Conservation (phyloP, 768 basidiomycete species). For the Boletales sp. region DNA sequence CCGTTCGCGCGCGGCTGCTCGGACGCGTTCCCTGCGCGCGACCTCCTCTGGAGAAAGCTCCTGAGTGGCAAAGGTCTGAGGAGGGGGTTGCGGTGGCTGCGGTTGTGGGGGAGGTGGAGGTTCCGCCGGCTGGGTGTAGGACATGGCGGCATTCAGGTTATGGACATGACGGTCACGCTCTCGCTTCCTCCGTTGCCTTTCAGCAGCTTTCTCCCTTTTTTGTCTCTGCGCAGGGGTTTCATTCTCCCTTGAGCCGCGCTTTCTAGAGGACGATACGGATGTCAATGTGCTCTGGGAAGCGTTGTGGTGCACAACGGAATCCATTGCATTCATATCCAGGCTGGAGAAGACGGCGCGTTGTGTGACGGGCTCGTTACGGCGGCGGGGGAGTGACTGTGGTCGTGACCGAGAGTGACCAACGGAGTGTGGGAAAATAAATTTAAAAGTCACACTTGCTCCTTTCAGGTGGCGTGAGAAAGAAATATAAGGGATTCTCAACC, state of each 20-base stretch:
- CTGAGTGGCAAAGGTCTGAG: slow-evolving; percentile 25
- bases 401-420: slow-evolving; percentile 32
- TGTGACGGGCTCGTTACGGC: slow-evolving; percentile 35
- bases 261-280: slow-evolving; percentile 38
- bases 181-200: slow-evolving; percentile 79
- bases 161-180: slow-evolving; percentile 58
- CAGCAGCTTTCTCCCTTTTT: slow-evolving; percentile 85
- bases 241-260: slow-evolving; percentile 59
- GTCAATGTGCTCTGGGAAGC: slow-evolving; percentile 31
- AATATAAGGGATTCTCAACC: too few relatives aligned
- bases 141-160: slow-evolving; percentile 39
- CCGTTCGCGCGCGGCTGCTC: slow-evolving; percentile 73
- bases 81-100: slow-evolving; percentile 26
- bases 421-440: slow-evolving; percentile 8
- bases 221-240: slow-evolving; percentile 69
- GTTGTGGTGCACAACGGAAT: slow-evolving; percentile 31
- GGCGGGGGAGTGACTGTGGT: slow-evolving; percentile 32
- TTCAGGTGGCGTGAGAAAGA: slow-evolving; percentile 23
- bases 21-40: slow-evolving; percentile 64
- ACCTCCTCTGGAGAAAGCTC: slow-evolving; percentile 61
- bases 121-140: slow-evolving; percentile 34
- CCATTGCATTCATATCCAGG: slow-evolving; percentile 30
- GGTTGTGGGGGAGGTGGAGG: slow-evolving; percentile 32
- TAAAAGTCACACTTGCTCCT: slow-evolving; percentile 12
- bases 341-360: slow-evolving; percentile 15